Evolutionary conservation across 768 basidiomycete species (phyloP), one percentile per base, ranked within the genome.

Genomic region (Kwoniella europaea): DNA sequence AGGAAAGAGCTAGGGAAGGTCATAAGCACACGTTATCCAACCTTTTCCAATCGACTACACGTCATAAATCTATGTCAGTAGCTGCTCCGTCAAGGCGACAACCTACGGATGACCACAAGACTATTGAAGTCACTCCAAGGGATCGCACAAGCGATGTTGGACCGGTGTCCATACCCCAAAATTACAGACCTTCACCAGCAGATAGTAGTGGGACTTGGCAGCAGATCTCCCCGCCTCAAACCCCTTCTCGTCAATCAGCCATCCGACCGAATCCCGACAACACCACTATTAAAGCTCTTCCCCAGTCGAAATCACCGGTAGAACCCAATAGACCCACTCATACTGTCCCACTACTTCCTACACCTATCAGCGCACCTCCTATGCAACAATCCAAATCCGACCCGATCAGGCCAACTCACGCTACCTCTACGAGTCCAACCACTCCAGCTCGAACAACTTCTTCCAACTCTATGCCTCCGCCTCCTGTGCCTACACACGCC

Each of bases 21-120:
- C 65, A 72, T 42, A 70, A 67, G 57, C 64, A 71, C 64, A 57
- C 69, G 15, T 53, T 70, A 29, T 64, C 69, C 29, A 54, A 57
- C 15, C 29, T 75, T 13, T 75, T 73, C 56, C 59, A 68, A 54
- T 41, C 58, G 6, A 61, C 58, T 12, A 43, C 58, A 24, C 58
- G 67, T 9, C 27, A 68, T 35, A 44, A 44, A 13, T 18, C 59
- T 10, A 52, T n/a, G 10, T n/a, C 67, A 13, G 18, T 43, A 18
- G 13, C 29, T 9, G 10, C 35, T 15, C 29, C 57, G 7, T 6
- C 43, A n/a, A 9, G 56, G 24, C 44, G 24, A 52, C 56, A 59
- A n/a, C 55, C 20, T 4, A 44, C 55, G 20, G 20, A 43, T 16
- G 54, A 27, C 10, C 18, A 6, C 2, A 22, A 59, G 22, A 58